phyloP scores from a whole-genome alignment of 2,329 filamentous ascomycete species.

The Myriosclerotinia duriaeana region DNA sequence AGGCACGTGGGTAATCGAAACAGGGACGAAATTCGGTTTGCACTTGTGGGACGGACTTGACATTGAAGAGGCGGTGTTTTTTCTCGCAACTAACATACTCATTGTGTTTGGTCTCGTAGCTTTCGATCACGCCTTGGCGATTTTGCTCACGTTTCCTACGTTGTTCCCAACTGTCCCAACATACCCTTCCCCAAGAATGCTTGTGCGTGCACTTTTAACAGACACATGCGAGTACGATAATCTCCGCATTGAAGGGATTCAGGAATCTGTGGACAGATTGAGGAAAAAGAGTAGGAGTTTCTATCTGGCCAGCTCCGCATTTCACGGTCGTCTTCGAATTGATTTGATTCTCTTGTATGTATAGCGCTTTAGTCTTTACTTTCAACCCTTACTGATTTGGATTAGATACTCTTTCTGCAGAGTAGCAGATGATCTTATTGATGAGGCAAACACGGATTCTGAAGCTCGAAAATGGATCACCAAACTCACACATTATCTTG shows the following conservation, averaged over 20 bases:
- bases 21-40: constrained; percentile 63
- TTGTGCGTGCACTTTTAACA: constrained; percentile 53
- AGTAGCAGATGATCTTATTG: constrained; percentile 71
- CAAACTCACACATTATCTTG: constrained; percentile 58
- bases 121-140: constrained; percentile 67
- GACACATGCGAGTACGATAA: constrained; percentile 55
- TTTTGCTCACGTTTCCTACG: constrained; percentile 62
- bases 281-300: constrained; percentile 69
- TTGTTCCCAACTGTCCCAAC: constrained; percentile 53
- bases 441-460: constrained; percentile 54
- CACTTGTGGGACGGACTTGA: constrained; percentile 66
- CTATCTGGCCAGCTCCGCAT: constrained; percentile 68
- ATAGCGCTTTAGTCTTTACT: too few species aligned
- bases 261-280: constrained; percentile 58
- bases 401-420: constrained; percentile 69
- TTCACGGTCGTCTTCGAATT: constrained; percentile 65
- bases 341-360: constrained; percentile 63
- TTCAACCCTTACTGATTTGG: constrained; percentile 24
- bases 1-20: constrained; percentile 71
- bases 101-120: constrained; percentile 69
- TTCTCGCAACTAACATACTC: constrained; percentile 66
- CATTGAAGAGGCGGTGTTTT: constrained; percentile 73
- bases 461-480: constrained; percentile 59
- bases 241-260: constrained; percentile 56
- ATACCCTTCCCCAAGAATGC: constrained; percentile 49